Base-by-base conservation (phyloP, 495 filamentous ascomycete genomes). In the Trichoderma asperelloides region DNA sequence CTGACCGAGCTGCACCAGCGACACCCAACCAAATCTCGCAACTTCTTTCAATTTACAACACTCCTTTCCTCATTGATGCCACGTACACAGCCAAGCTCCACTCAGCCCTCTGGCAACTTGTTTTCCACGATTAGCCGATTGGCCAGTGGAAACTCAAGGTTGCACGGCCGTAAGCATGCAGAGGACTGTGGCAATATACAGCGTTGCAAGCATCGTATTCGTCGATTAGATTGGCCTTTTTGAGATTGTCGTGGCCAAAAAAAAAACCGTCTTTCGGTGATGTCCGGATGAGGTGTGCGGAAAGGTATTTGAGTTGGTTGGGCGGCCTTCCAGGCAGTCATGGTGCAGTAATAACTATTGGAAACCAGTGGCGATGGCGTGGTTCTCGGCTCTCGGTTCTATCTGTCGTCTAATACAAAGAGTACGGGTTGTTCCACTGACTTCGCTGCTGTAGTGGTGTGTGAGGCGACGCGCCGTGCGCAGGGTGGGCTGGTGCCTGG, bases 361-460 rank as follows among this genome's bases (percentile, higher is more conserved):
- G 28, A 11, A 25, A 18, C 27, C 27, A 25, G 23, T 25, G 55
- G 55, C 16, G 25, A 28, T 60, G 27, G 25, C 13, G 55, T 60
- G 55, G 8, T 25, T 6, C 13, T 33, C 55, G 55, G 55, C 27
- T 25, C 12, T 60, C 11, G 33, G 33, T 37, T 4, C 5, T 8
- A 7, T 60, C 55, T 27, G 55, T 12, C 2, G 55, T 23, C 12
- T 60, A 60, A 25, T 60, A 60, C 9, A 60, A 60, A 13, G 55
- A 60, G 18, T 60, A 60, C 23, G 55, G 23, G 27, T 23, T 25
- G 28, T 60, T 60, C 55, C 55, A 60, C 55, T 60, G 55, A 60
- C 6, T 27, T 12, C 55, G 55, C 27, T 60, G 55, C 25, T 60
- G 55, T 13, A 60, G 27, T 25, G 55, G 55, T 25, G 55, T 60